These are phyloP conservation scores for Thielaviopsis euricoi DNA, from an alignment of 2,329 filamentous ascomycete genomes.

Conservation along the genomic window DNA sequence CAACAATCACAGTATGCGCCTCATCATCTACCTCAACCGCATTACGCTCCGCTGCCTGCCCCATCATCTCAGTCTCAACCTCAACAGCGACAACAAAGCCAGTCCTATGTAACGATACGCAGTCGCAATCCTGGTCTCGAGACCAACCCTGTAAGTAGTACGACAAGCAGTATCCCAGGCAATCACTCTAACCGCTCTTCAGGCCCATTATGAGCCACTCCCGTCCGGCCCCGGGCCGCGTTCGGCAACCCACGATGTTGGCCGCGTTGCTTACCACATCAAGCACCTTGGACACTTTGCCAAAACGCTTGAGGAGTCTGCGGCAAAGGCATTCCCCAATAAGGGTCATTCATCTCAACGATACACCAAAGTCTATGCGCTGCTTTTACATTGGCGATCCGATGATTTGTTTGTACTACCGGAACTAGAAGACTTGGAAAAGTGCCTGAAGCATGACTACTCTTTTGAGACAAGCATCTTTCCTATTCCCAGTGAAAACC, in stretches of 20 bases:
- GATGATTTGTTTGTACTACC: slow-evolving; percentile 42
- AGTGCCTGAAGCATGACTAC: slow-evolving; percentile 37
- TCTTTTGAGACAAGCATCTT: slow-evolving; percentile 41
- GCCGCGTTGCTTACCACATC: slow-evolving; percentile 40
- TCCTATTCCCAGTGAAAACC: slow-evolving; percentile 39
- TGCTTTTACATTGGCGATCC: slow-evolving; percentile 40
- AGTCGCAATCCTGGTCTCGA: slow-evolving; percentile 24
- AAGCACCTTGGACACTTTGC: slow-evolving; percentile 39
- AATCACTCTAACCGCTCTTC: background rate
- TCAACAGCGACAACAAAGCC: background rate
- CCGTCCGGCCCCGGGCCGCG: slow-evolving; percentile 16
- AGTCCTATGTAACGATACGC: slow-evolving; percentile 36
- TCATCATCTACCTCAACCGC: background rate
- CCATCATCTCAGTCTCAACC: background rate
- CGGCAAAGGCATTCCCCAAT: slow-evolving; percentile 39
- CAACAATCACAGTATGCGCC: background rate
- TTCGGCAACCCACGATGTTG: slow-evolving; percentile 37
- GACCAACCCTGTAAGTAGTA: slow-evolving; percentile 1
- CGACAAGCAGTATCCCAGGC: background rate
- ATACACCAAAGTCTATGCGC: slow-evolving; percentile 37
- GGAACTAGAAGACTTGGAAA: slow-evolving; percentile 39
- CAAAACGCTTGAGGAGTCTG: slow-evolving; percentile 39
- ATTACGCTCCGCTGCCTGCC: background rate
- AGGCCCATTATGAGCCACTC: slow-evolving; percentile 14
- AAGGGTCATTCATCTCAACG: slow-evolving; percentile 33